phyloP scores from a whole-genome alignment of 768 basidiomycete genomes.

The Leucosporidium yakuticum region DNA sequence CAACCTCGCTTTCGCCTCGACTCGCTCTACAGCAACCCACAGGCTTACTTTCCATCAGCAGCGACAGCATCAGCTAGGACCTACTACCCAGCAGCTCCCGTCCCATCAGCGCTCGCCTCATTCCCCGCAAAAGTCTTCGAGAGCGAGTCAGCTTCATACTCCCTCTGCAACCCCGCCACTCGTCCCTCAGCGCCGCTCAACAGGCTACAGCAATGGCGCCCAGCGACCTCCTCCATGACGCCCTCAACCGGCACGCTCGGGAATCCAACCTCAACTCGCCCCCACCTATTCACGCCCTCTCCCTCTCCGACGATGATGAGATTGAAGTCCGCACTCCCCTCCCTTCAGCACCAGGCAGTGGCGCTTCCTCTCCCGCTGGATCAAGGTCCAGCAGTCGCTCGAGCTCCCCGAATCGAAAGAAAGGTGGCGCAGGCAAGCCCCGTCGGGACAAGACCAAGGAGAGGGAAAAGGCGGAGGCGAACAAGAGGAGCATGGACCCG shows the following conservation, averaged over 20 bases:
- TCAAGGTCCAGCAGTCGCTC: conserved; percentile 28
- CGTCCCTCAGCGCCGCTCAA: too few species aligned
- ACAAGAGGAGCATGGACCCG: conserved; percentile 33
- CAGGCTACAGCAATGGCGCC: too few species aligned
- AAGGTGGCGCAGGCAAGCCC: conserved; percentile 32
- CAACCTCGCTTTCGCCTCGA: too few species aligned
- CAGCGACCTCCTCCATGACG: conserved; percentile 21
- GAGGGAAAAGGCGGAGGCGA: conserved; percentile 22
- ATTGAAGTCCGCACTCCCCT: conserved; percentile 27
- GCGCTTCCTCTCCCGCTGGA: conserved; percentile 6
- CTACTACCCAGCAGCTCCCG: too few species aligned
- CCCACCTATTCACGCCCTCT: not conserved
- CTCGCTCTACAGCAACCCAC: too few species aligned
- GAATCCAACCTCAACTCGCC: conserved; percentile 11
- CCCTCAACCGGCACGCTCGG: conserved; percentile 12
- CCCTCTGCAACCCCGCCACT: too few species aligned
- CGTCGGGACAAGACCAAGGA: conserved; percentile 36
- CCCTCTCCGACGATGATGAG: conserved; percentile 12
- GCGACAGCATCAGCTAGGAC: too few species aligned
- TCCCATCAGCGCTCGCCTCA: too few species aligned
- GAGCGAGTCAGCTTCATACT: too few species aligned
- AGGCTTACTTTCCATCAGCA: too few species aligned
- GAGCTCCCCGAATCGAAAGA: conserved; percentile 29
- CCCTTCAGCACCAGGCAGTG: conserved; percentile 1
- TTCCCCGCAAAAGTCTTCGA: too few species aligned